Evolutionary conservation across 345 rosid species (phyloP).

Genomic region (Eucalyptus urophylla): DNA sequence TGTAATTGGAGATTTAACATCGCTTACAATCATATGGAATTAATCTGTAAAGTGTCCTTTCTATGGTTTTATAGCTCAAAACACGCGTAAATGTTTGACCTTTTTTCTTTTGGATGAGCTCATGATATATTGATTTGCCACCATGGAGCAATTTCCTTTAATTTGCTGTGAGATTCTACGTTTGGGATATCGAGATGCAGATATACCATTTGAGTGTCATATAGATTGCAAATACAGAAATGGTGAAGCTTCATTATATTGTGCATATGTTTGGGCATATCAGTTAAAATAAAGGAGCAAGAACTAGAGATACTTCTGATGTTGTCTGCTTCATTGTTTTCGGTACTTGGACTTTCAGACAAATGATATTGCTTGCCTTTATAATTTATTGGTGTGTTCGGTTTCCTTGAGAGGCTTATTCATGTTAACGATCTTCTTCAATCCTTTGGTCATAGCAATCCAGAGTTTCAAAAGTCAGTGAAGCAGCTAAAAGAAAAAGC

Average conservation of each 20-base stretch:
- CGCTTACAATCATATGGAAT: background rate
- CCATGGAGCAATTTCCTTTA: background rate
- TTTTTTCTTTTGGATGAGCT: background rate
- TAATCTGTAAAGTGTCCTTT: background rate
- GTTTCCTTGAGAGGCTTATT: background rate
- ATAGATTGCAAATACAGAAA: background rate
- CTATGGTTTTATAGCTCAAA: background rate
- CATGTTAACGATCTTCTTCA: background rate
- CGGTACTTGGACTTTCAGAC: background rate
- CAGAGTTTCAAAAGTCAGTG: slow-evolving; percentile 64
- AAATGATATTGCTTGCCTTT: background rate
- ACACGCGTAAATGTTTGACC: background rate
- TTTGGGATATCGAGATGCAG: background rate
- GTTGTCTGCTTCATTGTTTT: background rate
- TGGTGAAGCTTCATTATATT: background rate
- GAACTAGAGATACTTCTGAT: background rate
- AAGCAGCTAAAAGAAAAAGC: slow-evolving; percentile 81
- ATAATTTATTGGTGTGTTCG: background rate
- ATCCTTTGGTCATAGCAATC: slow-evolving; percentile 32
- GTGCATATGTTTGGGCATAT: background rate
- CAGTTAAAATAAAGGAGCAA: background rate
- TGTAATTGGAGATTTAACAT: background rate
- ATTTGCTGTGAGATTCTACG: background rate
- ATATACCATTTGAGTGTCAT: background rate
- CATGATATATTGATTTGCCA: background rate